Conservation (phyloP, 352 stramenopile species). For the Pythium vanterpoolii region DNA sequence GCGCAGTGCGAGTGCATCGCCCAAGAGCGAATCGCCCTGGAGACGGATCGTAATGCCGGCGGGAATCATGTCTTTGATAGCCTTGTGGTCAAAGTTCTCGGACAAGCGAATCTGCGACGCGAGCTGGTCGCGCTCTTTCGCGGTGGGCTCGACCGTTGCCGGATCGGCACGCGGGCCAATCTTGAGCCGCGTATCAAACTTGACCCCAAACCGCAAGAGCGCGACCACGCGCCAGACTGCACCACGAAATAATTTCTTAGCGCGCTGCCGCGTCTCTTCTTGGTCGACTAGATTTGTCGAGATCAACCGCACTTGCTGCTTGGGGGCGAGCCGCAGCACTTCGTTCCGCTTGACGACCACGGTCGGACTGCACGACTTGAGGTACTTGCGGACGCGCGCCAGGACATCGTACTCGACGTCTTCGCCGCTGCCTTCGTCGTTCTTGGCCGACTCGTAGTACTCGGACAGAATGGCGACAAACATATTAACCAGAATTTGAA, state of each 20-base stretch:
- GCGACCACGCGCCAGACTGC: conserved; percentile 88
- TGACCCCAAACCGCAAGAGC: conserved; percentile 81
- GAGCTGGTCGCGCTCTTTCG: conserved; percentile 39
- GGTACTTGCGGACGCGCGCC: conserved; percentile 70
- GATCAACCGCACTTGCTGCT: conserved; percentile 78
- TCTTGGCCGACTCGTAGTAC: conserved; percentile 85
- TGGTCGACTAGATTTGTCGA: conserved; percentile 87
- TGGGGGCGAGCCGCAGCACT: conserved; percentile 66
- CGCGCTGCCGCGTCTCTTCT: conserved; percentile 77
- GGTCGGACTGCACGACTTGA: conserved; percentile 69
- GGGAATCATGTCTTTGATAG: conserved; percentile 88
- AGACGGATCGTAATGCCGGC: conserved; percentile 80
- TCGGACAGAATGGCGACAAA: conserved; percentile 88
- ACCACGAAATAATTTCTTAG: conserved; percentile 77
- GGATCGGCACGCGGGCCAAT: conserved; percentile 59
- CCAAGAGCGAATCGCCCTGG: conserved; percentile 74
- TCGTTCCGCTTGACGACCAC: conserved; percentile 78
- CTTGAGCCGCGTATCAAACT: conserved; percentile 82
- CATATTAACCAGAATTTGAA: conserved; percentile 89
- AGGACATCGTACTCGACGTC: conserved; percentile 88
- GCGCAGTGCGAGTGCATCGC: conserved; percentile 69
- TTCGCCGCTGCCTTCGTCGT: conserved; percentile 59
- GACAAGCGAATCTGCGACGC: conserved; percentile 81
- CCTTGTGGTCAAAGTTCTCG: conserved; percentile 89
- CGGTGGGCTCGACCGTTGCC: conserved; percentile 14